Evolutionary conservation across 306 rosid genomes (phyloP).

Genomic region (Cucurbita moschata): DNA sequence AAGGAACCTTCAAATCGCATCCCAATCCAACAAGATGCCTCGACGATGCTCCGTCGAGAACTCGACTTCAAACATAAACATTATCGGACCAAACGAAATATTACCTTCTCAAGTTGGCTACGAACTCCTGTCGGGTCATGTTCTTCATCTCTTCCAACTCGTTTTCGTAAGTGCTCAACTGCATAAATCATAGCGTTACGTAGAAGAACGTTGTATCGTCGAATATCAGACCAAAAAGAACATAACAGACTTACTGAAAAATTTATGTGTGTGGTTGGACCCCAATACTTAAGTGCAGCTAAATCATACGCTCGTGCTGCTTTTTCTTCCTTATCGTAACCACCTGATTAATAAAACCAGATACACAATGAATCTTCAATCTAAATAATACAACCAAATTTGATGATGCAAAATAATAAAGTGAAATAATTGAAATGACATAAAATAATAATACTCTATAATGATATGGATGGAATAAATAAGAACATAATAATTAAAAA

Average conservation of each 20-base stretch:
- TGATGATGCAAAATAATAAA: not conserved
- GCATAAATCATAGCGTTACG: constrained; percentile 1
- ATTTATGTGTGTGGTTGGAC: constrained; percentile 91
- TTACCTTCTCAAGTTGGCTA: constrained; percentile 89
- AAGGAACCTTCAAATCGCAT: not conserved
- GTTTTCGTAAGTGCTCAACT: constrained; percentile 72
- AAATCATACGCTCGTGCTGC: constrained; percentile 96
- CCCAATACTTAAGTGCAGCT: constrained; percentile 99
- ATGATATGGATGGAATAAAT: not conserved
- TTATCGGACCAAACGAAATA: not conserved
- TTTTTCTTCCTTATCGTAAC: constrained; percentile 96
- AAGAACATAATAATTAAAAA: not conserved
- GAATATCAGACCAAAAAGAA: not conserved
- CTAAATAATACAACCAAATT: not conserved
- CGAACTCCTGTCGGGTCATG: constrained; percentile 96
- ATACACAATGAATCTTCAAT: not conserved
- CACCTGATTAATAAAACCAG: constrained; percentile 42
- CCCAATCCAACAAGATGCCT: not conserved
- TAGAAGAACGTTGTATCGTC: no score
- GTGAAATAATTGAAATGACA: not conserved
- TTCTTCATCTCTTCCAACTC: constrained; percentile 91
- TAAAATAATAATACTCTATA: not conserved
- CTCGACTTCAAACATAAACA: not conserved
- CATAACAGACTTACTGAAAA: constrained; percentile 57
- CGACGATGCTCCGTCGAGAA: not conserved